These are phyloP conservation scores for Dactylonectria macrodidyma DNA, from an alignment of 2,329 filamentous ascomycete species.

Conservation along the genomic window DNA sequence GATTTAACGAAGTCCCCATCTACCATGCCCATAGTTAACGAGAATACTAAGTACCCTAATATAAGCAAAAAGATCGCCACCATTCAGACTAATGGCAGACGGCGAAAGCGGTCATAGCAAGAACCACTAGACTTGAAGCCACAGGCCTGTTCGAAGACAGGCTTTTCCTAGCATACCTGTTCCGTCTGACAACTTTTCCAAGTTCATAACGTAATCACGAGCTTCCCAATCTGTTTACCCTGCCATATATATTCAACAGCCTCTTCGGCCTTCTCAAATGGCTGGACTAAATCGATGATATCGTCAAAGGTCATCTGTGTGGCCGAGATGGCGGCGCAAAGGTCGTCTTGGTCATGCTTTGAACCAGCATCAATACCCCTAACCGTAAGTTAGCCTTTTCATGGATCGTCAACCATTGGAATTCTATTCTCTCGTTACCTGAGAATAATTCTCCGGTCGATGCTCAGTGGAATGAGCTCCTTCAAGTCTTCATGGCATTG, in stretches of 20 bases:
- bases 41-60: too few species aligned
- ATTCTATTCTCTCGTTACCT: conserved; percentile 33
- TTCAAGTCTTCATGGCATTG: conserved; percentile 48
- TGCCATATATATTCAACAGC: conserved; percentile 59
- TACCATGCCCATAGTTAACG: too few species aligned
- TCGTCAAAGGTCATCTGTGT: conserved; percentile 55
- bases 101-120: too few species aligned
- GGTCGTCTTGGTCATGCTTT: conserved; percentile 57
- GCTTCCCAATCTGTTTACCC: conserved; percentile 60
- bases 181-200: too few species aligned
- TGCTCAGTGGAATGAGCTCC: conserved; percentile 54
- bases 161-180: too few species aligned
- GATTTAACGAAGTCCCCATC: too few species aligned
- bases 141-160: too few species aligned
- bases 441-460: conserved; percentile 54
- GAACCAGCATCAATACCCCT: conserved; percentile 59
- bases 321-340: conserved; percentile 53
- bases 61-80: too few species aligned
- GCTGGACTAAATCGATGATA: conserved; percentile 55
- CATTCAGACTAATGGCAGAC: too few species aligned
- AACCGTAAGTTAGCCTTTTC: conserved; percentile 1
- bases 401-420: background rate
- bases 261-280: conserved; percentile 58
- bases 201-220: conserved; percentile 43
- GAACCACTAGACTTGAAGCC: too few species aligned